These are phyloP conservation scores for Aspergillus diversus DNA, from an alignment of 495 filamentous ascomycete species.

Conservation along the genomic window DNA sequence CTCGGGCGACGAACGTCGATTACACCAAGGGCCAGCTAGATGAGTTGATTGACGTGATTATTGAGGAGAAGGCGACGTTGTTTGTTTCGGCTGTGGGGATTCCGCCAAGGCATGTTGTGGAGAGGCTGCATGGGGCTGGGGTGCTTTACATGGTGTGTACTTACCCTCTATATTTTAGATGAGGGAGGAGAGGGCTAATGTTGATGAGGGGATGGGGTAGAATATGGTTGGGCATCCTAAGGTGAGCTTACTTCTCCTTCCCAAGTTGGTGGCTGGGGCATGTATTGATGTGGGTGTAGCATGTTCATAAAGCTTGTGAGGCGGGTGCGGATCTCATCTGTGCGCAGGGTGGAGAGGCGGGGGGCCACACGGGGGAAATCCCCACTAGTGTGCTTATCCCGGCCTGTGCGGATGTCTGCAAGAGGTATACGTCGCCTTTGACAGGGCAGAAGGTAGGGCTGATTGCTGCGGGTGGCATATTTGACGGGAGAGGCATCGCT, in stretches of 20 bases:
- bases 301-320: slow-evolving; percentile 89
- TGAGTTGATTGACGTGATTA: slow-evolving; percentile 86
- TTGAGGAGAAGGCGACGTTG: slow-evolving; percentile 82
- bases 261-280: no score
- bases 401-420: slow-evolving; percentile 78
- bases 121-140: slow-evolving; percentile 81
- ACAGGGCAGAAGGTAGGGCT: slow-evolving; percentile 86
- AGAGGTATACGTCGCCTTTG: slow-evolving; percentile 80
- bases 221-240: slow-evolving; percentile 99
- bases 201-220: slow-evolving; percentile 31
- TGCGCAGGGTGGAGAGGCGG: slow-evolving; percentile 88
- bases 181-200: no score
- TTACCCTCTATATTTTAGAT: not conserved
- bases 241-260: not conserved
- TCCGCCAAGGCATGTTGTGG: slow-evolving; percentile 83
- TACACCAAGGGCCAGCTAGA: slow-evolving; percentile 98
- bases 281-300: slow-evolving; percentile 48
- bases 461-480: slow-evolving; percentile 90
- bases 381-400: slow-evolving; percentile 88
- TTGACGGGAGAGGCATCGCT: slow-evolving; percentile 86
- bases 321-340: slow-evolving; percentile 89
- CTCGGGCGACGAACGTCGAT: slow-evolving; percentile 96
- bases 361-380: slow-evolving; percentile 87
- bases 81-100: slow-evolving; percentile 98
- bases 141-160: slow-evolving; percentile 73